Evolutionary conservation across 805 yeast genomes (phyloP), one percentile per base, ranked within the genome.

Genomic region (Ogataea corticis): DNA sequence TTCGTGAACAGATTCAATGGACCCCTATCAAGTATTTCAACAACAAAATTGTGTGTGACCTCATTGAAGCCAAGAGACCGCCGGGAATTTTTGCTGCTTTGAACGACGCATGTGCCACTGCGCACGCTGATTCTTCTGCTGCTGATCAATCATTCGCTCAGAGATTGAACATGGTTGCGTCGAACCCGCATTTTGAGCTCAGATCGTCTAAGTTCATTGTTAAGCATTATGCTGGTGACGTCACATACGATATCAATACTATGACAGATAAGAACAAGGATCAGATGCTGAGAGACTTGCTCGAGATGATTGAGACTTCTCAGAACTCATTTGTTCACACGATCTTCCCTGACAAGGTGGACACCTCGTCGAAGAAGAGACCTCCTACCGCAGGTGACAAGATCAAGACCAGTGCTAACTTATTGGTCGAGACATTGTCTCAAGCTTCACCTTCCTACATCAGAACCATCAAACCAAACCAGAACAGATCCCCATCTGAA

Each of bases 171-270:
- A 76, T 87, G 81, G 87, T 94, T 47, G 73, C 90, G 6, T 67
- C 77, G 17, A 91, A 90, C 65, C 85, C 87, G 18, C 95, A 94
- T 65, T 90, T 94, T 62, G 97, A 91, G 58, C 78, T 87, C 57
- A 82, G 99, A 61, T 83, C 87, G 51, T 79, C 83, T 28, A 92
- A 94, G 65, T 94, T 94, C 56, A 71, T 94, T 44, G 81, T 94
- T 61, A 91, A 88, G 69, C 99, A 94, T 69, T 94, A 94, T 70
- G 99, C 99, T 17, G 99, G 99, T 62, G 99, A 94, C 70, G 99
- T 94, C 38, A 86, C 90, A 11, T 94, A 94, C 62, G 96, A 91
- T 51, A 83, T 91, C 42, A 71, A 75, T 25, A 85, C 87, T 6
- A 90, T 94, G 87, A 94, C 99, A 2, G 98, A 94, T 66, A 94